Conservation (phyloP, 1,284 basidiomycete species). For the Rugosomyces carneus region DNA sequence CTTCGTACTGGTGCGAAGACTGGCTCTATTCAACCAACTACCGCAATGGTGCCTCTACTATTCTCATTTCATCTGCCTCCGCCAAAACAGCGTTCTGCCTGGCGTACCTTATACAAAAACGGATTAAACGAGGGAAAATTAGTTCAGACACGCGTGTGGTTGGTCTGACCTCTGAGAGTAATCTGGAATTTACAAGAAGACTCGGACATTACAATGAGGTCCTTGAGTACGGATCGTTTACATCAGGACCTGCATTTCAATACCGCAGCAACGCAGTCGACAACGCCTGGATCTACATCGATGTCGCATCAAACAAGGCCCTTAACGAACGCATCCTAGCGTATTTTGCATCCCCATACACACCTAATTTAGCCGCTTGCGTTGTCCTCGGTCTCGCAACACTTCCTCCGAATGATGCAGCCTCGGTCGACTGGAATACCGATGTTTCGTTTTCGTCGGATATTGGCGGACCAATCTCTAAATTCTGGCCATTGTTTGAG, state of each 20-base stretch:
- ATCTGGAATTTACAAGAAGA: conserved; percentile 44
- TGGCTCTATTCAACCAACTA: conserved; percentile 48
- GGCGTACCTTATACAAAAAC: conserved; percentile 47
- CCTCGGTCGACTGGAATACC: conserved; percentile 33
- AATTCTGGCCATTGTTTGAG: conserved; percentile 33
- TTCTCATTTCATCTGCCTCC: conserved; percentile 60
- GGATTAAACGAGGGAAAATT: conserved; percentile 27
- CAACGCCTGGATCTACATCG: conserved; percentile 49
- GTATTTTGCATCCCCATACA: conserved; percentile 32
- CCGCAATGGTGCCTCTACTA: conserved; percentile 34
- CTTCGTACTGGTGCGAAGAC: conserved; percentile 64
- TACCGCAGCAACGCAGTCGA: conserved; percentile 7
- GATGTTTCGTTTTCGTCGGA: conserved; percentile 16
- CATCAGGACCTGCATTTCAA: conserved; percentile 22
- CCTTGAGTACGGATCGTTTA: conserved; percentile 42
- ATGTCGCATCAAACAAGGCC: conserved; percentile 49
- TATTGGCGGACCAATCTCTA: conserved; percentile 11
- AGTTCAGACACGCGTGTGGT: conserved; percentile 30
- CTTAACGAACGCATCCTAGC: conserved; percentile 39
- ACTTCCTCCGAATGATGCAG: conserved; percentile 32
- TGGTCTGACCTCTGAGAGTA: conserved; percentile 52
- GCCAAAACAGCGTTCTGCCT: conserved; percentile 63
- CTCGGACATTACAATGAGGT: conserved; percentile 52
- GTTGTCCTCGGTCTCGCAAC: conserved; percentile 51
- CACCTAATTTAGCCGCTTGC: conserved; percentile 31